Evolutionary conservation across 1,139 yeast species (phyloP).

Genomic region (Tardiomyces depauwii): DNA sequence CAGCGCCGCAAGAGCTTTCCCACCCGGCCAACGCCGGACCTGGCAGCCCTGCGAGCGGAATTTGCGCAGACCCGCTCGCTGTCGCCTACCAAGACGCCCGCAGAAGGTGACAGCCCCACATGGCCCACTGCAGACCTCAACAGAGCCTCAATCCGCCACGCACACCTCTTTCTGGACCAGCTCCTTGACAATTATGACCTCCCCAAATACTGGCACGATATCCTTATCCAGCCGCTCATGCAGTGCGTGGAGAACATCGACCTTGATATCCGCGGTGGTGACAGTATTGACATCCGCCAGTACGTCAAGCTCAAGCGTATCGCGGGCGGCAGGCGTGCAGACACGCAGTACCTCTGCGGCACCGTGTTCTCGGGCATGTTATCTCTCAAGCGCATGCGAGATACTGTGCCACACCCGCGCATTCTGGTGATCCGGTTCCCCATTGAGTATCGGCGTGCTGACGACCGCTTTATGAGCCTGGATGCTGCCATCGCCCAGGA

Average conservation of each 20-base stretch:
- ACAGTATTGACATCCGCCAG: conserved; percentile 74
- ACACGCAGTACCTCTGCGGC: conserved; percentile 63
- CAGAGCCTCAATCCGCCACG: conserved; percentile 32
- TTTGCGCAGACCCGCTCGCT: not conserved
- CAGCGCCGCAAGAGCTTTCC: not conserved
- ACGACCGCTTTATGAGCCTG: conserved; percentile 60
- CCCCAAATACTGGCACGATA: conserved; percentile 39
- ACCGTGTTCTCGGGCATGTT: conserved; percentile 74
- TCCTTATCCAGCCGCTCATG: conserved; percentile 36
- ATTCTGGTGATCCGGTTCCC: conserved; percentile 84
- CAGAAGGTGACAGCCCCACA: not conserved
- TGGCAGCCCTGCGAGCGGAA: not conserved
- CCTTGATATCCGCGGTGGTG: conserved; percentile 49
- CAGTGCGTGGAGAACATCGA: conserved; percentile 38
- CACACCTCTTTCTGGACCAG: conserved; percentile 43
- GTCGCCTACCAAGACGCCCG: not conserved
- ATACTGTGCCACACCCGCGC: conserved; percentile 50
- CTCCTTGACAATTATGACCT: conserved; percentile 57
- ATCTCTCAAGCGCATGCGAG: conserved; percentile 75
- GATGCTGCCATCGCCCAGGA: conserved; percentile 86
- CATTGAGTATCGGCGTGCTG: conserved; percentile 61
- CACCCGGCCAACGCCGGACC: not conserved
- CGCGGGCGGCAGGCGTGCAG: conserved; percentile 53
- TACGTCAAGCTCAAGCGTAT: conserved; percentile 80
- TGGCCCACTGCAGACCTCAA: conserved; percentile 21